Evolutionary conservation across 2,329 filamentous ascomycete genomes (phyloP), one percentile per base, ranked within the genome.

Genomic region (Diaporthe sp.): DNA sequence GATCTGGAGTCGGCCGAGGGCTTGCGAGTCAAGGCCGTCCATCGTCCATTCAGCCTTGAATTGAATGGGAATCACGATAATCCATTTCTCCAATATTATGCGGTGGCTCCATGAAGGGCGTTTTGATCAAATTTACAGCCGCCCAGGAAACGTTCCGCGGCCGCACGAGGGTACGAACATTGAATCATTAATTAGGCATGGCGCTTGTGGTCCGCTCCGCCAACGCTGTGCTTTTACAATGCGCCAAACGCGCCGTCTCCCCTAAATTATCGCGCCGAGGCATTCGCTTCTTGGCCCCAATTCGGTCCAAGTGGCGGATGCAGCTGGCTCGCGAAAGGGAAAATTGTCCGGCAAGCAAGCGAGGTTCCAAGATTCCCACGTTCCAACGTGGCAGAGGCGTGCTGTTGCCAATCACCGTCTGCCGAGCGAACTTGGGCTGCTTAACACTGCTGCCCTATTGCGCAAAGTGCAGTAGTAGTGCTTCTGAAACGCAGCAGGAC

Each of bases 291-390:
- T 67, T 52, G 64, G 15, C 30, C 64, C 64, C 45, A 33, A 52
- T 38, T 28, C 33, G 47, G 64, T 45, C 33, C 30, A 67, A 52
- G 64, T 67, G 64, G 64, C 64, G 33, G 45, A 45, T 67, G 64
- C 64, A 67, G 45, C 45, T 52, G 30, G 45, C 22, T 45, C 64
- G 64, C 64, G 64, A 52, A 38, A 12, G 45, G 30, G 30, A 38
- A 10, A 52, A 30, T 9, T 28, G 64, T 9, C 40, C 64, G 30
- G 45, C 33, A 17, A 25, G 33, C 45, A 38, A 25, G 45, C 8
- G 30, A 67, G 33, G 13, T 52, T 52, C 33, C 45, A 15, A 35
- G 25, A 12, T 38, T 12, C 8, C 55, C n/a, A 25, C 9, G n/a
- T 7, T 22, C n/a, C 45, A 28, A 35, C 19, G 42, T 47, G 58